Evolutionary conservation across 352 stramenopile species (phyloP).

Genomic region (Blastocystis sp.): DNA sequence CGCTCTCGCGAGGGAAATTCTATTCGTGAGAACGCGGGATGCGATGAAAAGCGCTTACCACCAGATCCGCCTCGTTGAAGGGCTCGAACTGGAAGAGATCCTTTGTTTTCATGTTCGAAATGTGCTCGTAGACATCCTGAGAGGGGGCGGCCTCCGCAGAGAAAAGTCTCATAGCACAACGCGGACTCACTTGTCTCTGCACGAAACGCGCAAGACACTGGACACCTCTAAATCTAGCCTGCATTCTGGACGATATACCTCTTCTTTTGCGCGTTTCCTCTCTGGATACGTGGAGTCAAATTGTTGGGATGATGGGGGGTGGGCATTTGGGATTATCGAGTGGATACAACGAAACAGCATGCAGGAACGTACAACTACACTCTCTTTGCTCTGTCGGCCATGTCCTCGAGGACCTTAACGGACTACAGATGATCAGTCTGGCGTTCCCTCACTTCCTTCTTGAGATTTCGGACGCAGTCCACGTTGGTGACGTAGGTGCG

Average conservation of each 20-base stretch:
- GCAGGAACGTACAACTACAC: not conserved
- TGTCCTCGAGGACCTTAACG: constrained; percentile 4
- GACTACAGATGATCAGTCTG: constrained; percentile 12
- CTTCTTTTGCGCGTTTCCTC: too few relatives aligned
- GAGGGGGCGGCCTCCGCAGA: not conserved
- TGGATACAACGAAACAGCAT: too few relatives aligned
- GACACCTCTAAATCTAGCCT: constrained; percentile 52
- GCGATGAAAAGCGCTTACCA: constrained; percentile 18
- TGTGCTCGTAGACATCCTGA: constrained; percentile 40
- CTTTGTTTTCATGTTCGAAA: constrained; percentile 51
- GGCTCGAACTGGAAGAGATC: constrained; percentile 59
- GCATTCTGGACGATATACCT: not conserved
- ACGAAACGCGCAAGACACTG: constrained; percentile 18
- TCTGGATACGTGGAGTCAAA: too few relatives aligned
- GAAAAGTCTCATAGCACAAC: not conserved
- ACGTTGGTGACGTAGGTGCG: not conserved
- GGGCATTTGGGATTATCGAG: too few relatives aligned
- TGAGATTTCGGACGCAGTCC: constrained; percentile 1
- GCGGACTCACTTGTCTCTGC: not conserved
- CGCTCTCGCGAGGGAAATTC: constrained; percentile 36
- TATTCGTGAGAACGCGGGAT: constrained; percentile 3
- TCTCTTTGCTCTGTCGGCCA: not conserved
- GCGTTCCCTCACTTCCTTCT: not conserved
- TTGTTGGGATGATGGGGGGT: too few relatives aligned
- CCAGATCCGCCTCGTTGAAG: constrained; percentile 50